Base-by-base conservation (phyloP, 148 eudicot genomes). In the Amaranthus palmeri region DNA sequence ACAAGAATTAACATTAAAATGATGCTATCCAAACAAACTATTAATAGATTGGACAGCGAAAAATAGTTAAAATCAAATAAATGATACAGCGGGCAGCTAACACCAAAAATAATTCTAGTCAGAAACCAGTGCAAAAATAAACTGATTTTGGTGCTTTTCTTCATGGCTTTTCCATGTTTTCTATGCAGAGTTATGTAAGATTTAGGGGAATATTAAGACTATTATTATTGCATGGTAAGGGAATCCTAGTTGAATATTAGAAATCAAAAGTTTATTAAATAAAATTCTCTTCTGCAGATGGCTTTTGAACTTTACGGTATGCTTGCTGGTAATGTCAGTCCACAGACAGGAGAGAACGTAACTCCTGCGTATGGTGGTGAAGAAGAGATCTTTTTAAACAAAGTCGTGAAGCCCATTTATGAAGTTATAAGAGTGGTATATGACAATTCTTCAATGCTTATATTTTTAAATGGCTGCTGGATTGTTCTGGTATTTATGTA, bases 271-370 rank as follows among this genome's bases (percentile, higher is more conserved):
- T 25, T 55, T 69, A 63, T 36, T 18, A 0, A 55, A 12, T 68
- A 49, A 54, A n/a, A 5, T 55, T 13, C 18, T 58, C 36, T 45
- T 49, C 41, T 63, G 55, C 71, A 92, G 97, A 90, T 92, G 96
- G 97, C 97, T 6, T 92, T 92, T 81, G 97, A 92, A 74, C 86
- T 92, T 59, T 92, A 92, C 67, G 93, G 97, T 41, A 88, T 92
- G 97, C 87, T 92, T 47, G 93, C 97, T 81, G 97, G 97, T 72
- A 92, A 85, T 90, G 92, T 92, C 64, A 92, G 97, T 75, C 92
- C 96, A 43, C 83, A 77, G 90, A 92, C 97, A 0, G 97, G 97
- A 43, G 97, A 90, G 85, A 88, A 84, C 81, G 93, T 92, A 67
- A 88, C 83, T 81, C 97, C 97, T 67, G 97, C 96, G 25, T 92